phyloP scores from a whole-genome alignment of 2,329 filamentous ascomycete genomes.

The Pseudogymnoascus sp. region DNA sequence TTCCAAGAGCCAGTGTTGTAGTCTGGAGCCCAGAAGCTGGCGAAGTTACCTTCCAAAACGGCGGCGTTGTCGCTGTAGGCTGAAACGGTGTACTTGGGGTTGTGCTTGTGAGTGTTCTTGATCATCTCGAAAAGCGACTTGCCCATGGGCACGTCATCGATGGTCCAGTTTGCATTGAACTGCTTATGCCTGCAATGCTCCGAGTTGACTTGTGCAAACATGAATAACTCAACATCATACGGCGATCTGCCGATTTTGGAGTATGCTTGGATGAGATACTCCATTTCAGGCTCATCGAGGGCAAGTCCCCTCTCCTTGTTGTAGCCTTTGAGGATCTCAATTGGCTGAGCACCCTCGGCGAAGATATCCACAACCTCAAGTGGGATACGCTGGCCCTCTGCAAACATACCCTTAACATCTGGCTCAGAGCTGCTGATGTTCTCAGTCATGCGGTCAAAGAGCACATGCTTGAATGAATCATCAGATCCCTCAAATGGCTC shows the following conservation, averaged over 20 bases:
- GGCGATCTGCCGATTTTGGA: conserved; percentile 55
- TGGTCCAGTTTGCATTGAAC: conserved; percentile 95
- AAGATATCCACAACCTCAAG: conserved; percentile 72
- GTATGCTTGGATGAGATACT: conserved; percentile 85
- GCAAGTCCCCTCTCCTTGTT: conserved; percentile 80
- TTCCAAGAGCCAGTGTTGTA: conserved; percentile 81
- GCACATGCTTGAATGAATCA: conserved; percentile 56
- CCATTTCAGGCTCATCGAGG: conserved; percentile 80
- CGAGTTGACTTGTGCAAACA: conserved; percentile 99
- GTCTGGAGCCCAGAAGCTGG: conserved; percentile 80
- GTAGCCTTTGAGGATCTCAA: conserved; percentile 68
- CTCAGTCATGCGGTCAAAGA: conserved; percentile 97
- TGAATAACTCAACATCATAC: conserved; percentile 92
- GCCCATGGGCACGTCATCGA: conserved; percentile 74
- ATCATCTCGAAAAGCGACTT: conserved; percentile 94
- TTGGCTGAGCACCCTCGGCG: conserved; percentile 53
- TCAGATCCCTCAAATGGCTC: conserved; percentile 38
- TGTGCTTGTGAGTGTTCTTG: conserved; percentile 79
- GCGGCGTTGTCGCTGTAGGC: conserved; percentile 98
- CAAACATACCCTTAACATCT: conserved; percentile 69
- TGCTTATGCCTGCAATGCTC: conserved; percentile 79
- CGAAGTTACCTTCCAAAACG: conserved; percentile 67
- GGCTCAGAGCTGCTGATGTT: conserved; percentile 60
- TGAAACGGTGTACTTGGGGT: conserved; percentile 75
- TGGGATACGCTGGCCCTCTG: conserved; percentile 51